phyloP scores from a whole-genome alignment of 495 filamentous ascomycete genomes.

The Aspergillus ellipticus region DNA sequence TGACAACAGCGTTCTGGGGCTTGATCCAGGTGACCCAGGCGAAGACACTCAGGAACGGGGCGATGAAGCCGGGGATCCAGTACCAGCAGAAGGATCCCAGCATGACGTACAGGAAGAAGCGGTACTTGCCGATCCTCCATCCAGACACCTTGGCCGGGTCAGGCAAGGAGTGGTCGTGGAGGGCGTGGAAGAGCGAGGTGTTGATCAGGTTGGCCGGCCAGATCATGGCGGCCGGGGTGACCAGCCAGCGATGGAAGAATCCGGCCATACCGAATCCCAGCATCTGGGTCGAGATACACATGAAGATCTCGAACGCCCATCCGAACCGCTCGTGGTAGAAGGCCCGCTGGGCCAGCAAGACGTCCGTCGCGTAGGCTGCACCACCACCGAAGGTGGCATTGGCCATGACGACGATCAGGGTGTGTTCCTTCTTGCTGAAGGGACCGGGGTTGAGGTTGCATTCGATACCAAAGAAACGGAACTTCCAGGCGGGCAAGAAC shows the following conservation, averaged over 20 bases:
- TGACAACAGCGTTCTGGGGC: conserved; percentile 46
- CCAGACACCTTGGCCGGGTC: conserved; percentile 57
- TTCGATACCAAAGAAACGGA: conserved; percentile 51
- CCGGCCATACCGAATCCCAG: conserved; percentile 71
- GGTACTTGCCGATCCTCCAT: conserved; percentile 63
- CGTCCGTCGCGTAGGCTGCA: conserved; percentile 65
- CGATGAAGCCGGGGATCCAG: conserved; percentile 53
- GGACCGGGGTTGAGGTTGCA: conserved; percentile 64
- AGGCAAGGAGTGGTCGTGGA: conserved; percentile 60
- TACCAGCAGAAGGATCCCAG: conserved; percentile 58
- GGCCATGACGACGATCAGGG: conserved; percentile 70
- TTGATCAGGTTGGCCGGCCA: conserved; percentile 67
- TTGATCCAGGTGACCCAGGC: conserved; percentile 50
- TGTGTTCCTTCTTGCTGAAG: conserved; percentile 76
- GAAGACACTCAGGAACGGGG: conserved; percentile 45
- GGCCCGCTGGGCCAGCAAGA: conserved; percentile 59
- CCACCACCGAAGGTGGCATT: conserved; percentile 47
- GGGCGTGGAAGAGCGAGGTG: conserved; percentile 63
- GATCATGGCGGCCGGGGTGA: conserved; percentile 65
- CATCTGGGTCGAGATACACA: conserved; percentile 67
- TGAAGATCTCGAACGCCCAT: conserved; percentile 62
- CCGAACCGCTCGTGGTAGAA: conserved; percentile 68
- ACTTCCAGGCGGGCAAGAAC: conserved; percentile 48
- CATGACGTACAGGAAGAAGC: conserved; percentile 61
- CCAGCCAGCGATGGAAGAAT: conserved; percentile 61